A percentile compares a stretch with the other conserved stretches of the same genome.
Conservation (phyloP, 1,284 basidiomycete species). For the Sporisorium reilianum region DNA sequence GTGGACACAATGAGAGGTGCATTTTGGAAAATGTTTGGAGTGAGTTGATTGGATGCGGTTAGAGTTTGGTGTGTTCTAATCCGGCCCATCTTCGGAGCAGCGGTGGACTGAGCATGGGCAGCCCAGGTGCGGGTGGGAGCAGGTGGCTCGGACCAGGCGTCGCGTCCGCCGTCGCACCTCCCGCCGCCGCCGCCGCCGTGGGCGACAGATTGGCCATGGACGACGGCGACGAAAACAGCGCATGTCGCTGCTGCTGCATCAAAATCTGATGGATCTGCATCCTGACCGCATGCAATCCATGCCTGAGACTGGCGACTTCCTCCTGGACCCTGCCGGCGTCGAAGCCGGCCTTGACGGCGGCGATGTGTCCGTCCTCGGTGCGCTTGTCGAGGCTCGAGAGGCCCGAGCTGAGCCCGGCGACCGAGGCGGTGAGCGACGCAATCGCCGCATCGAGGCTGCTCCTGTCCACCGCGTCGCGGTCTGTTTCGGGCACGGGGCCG, state of each 20-base stretch:
- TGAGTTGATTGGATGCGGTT: too few relatives aligned
- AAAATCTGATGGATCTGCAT: constrained; percentile 55
- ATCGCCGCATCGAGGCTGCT: constrained; percentile 33
- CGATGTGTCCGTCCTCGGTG: constrained; percentile 48
- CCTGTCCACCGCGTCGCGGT: constrained; percentile 18
- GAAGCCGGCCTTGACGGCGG: constrained; percentile 44
- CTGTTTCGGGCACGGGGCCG: neutral
- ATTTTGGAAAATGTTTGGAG: too few relatives aligned
- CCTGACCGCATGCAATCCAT: constrained; percentile 51
- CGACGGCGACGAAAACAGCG: constrained; percentile 24
- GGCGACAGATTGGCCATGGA: neutral
- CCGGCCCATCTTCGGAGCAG: constrained; percentile 41
- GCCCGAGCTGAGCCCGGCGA: constrained; percentile 24
- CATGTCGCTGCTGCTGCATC: constrained; percentile 47
- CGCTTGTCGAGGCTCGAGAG: constrained; percentile 38
- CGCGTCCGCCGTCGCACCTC: neutral
- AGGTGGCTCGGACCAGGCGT: neutral
- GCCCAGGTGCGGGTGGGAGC: neutral
- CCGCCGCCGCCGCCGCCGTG: neutral
- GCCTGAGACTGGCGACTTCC: constrained; percentile 49
- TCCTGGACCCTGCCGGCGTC: constrained; percentile 52
- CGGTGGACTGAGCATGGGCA: constrained; percentile 40
- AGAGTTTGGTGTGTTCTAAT: constrained; percentile 48
- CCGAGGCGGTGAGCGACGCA: constrained; percentile 21
- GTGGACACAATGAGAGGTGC: too few relatives aligned